phyloP scores from a whole-genome alignment of 179 eudicot species.

The Camellia oleifera region DNA sequence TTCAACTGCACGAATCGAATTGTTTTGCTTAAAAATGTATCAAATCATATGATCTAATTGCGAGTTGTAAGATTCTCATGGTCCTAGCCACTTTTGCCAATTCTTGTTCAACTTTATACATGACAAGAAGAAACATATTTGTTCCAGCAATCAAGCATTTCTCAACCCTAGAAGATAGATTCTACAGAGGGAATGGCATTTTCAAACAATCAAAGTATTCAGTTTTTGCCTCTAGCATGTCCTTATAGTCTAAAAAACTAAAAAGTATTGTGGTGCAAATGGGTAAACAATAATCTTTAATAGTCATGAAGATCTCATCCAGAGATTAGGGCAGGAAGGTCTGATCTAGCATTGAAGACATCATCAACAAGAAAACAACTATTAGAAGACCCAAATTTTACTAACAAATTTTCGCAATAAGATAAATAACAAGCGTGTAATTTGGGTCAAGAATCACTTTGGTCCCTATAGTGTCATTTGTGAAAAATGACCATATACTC shows the following conservation, averaged over 20 bases:
- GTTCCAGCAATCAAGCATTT: not conserved
- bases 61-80: no score
- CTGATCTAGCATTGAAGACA: not conserved
- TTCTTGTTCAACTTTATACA: not conserved
- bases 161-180: not conserved
- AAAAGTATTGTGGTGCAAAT: not conserved
- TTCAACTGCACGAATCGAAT: no score
- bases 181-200: not conserved
- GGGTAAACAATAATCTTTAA: not conserved
- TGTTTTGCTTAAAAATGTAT: no score
- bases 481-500: not conserved
- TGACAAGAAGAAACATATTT: not conserved
- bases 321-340: not conserved
- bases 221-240: not conserved
- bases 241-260: not conserved
- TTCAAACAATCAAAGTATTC: not conserved
- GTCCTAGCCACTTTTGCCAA: not conserved
- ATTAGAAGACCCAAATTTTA: no score
- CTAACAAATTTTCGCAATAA: not conserved
- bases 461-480: not conserved
- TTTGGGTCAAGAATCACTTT: not conserved
- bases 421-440: not conserved
- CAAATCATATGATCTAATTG: no score
- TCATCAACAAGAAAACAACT: not conserved
- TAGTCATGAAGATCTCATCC: not conserved